Percentiles rank a stretch among this genome's conserved stretches.
phyloP scores from a whole-genome alignment of 371 early-diverging fungal genomes.

The Polyrhizophydium stewartii region DNA sequence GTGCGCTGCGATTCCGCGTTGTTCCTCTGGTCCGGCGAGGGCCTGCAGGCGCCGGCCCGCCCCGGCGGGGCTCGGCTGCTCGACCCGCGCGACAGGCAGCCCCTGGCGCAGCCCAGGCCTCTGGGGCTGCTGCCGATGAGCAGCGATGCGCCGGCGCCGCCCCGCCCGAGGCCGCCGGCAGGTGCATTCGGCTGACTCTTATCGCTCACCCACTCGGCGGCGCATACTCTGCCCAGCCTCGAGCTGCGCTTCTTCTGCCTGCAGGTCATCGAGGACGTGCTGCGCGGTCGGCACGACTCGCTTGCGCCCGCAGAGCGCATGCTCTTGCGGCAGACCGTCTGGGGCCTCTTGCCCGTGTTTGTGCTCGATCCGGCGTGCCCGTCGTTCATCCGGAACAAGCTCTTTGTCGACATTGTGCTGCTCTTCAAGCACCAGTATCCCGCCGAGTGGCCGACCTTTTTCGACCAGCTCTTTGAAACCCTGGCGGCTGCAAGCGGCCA shows the following conservation, averaged over 20 bases:
- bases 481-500: constrained; percentile 40
- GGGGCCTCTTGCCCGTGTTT: constrained; percentile 43
- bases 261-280: constrained; percentile 75
- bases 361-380: constrained; percentile 14
- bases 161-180: not conserved
- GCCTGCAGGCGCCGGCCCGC: too few species aligned
- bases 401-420: constrained; percentile 79
- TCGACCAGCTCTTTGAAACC: constrained; percentile 75
- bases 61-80: too few species aligned
- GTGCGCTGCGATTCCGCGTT: too few species aligned
- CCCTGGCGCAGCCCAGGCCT: too few species aligned
- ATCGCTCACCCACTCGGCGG: constrained; percentile 47
- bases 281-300: constrained; percentile 54
- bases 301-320: constrained; percentile 11
- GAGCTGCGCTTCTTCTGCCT: constrained; percentile 81
- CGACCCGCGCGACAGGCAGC: too few species aligned
- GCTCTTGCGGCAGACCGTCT: constrained; percentile 56
- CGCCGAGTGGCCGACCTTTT: constrained; percentile 75
- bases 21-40: too few species aligned
- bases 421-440: constrained; percentile 77
- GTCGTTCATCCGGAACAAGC: constrained; percentile 76
- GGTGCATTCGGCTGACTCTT: not conserved
- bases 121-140: not conserved
- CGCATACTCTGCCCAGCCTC: too few species aligned
- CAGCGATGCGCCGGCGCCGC: not conserved